Evolutionary conservation across 495 filamentous ascomycete species (phyloP).

Genomic region (Aspergillus sclerotiicarbonarius): DNA sequence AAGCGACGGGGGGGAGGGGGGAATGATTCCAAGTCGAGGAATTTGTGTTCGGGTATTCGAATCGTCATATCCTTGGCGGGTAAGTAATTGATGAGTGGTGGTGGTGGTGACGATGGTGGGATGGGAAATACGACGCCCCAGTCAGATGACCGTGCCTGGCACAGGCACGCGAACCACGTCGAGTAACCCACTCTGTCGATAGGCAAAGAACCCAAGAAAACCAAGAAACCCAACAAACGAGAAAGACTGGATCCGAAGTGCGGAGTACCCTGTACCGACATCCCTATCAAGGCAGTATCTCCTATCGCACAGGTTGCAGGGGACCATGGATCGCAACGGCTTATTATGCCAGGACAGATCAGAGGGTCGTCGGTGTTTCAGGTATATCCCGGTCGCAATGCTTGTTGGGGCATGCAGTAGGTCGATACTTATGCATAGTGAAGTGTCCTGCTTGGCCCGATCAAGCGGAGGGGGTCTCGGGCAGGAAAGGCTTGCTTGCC

Average conservation of each 20-base stretch:
- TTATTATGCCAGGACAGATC: neutral
- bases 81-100: neutral
- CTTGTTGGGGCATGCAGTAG: neutral
- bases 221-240: neutral
- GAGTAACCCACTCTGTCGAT: neutral
- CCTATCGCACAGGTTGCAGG: neutral
- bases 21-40: too few species aligned
- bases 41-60: neutral
- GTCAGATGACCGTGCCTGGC: neutral
- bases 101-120: neutral
- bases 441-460: constrained; percentile 2
- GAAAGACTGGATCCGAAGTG: neutral
- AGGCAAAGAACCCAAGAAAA: neutral
- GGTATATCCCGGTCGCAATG: neutral
- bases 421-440: neutral
- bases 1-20: neutral
- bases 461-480: neutral
- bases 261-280: neutral
- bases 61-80: neutral
- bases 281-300: neutral
- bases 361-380: neutral
- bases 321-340: neutral
- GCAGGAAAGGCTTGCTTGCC: neutral
- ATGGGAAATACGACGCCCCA: neutral
- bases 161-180: neutral